These are phyloP conservation scores for Rutstroemia sp. DNA, from an alignment of 2,329 filamentous ascomycete genomes.

Conservation along the genomic window DNA sequence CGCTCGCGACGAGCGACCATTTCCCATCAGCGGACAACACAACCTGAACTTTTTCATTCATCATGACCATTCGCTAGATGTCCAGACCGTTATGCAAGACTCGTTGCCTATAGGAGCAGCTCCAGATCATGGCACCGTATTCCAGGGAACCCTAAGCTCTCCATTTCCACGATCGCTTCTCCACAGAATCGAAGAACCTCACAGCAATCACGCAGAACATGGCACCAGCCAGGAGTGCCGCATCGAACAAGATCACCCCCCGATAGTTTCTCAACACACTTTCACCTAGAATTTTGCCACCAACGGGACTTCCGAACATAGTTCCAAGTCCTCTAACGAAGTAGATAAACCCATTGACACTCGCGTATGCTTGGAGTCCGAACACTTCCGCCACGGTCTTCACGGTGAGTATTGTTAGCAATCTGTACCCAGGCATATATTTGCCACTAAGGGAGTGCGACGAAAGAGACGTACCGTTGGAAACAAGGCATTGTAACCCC, in stretches of 20 bases:
- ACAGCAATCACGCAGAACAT: conserved; percentile 35
- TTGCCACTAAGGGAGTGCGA: background rate
- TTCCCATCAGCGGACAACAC: too few species aligned
- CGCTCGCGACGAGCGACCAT: too few species aligned
- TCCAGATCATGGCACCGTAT: background rate
- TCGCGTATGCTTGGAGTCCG: conserved; percentile 39
- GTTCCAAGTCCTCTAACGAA: conserved; percentile 37
- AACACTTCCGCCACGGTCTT: conserved; percentile 40
- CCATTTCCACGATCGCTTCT: conserved; percentile 35
- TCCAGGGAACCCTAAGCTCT: conserved; percentile 24
- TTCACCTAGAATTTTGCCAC: conserved; percentile 35
- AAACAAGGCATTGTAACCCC: conserved; percentile 40
- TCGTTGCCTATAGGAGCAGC: background rate
- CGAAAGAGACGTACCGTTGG: conserved; percentile 28
- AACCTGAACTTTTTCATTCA: too few species aligned
- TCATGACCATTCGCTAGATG: too few species aligned
- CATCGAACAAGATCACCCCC: conserved; percentile 33
- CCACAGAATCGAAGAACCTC: conserved; percentile 33
- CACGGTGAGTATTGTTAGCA: background rate
- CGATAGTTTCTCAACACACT: conserved; percentile 30
- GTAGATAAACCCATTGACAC: conserved; percentile 40
- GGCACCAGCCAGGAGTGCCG: conserved; percentile 32
- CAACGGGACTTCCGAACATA: conserved; percentile 39
- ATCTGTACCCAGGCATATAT: background rate
- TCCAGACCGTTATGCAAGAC: too few species aligned